These are phyloP conservation scores for Colletotrichum eleusines DNA, from an alignment of 2,329 filamentous ascomycete genomes.

Conservation along the genomic window DNA sequence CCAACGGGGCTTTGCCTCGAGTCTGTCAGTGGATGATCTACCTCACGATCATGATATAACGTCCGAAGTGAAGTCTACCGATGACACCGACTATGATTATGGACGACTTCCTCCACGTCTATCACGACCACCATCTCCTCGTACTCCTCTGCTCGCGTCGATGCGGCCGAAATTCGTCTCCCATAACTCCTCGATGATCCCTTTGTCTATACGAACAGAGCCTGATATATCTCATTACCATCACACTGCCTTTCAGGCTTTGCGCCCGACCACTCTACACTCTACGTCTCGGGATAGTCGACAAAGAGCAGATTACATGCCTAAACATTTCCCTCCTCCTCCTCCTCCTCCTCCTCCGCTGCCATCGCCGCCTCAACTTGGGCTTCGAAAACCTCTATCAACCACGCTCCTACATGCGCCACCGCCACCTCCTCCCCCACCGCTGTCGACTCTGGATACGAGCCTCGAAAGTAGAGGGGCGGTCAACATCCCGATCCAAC, in stretches of 20 bases:
- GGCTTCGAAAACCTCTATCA: neutral
- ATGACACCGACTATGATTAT: neutral
- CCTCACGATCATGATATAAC: conserved; percentile 16
- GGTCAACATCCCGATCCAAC: neutral
- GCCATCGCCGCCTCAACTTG: conserved; percentile 10
- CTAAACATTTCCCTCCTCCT: conserved; percentile 3
- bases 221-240: neutral
- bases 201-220: neutral
- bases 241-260: neutral
- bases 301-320: neutral
- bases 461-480: neutral
- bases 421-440: conserved; percentile 8
- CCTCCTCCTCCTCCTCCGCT: neutral
- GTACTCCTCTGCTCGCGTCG: neutral
- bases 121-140: neutral
- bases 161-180: neutral
- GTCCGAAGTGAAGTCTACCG: conserved; percentile 17
- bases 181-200: neutral
- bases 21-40: conserved; percentile 2
- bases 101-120: neutral
- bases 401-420: conserved; percentile 4
- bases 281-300: conserved; percentile 6
- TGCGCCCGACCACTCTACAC: neutral
- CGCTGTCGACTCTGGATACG: conserved; percentile 1
- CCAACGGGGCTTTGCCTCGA: conserved; percentile 15